Conservation (phyloP, 73 alveolate genomes). For the Paraurostyla sp. region DNA sequence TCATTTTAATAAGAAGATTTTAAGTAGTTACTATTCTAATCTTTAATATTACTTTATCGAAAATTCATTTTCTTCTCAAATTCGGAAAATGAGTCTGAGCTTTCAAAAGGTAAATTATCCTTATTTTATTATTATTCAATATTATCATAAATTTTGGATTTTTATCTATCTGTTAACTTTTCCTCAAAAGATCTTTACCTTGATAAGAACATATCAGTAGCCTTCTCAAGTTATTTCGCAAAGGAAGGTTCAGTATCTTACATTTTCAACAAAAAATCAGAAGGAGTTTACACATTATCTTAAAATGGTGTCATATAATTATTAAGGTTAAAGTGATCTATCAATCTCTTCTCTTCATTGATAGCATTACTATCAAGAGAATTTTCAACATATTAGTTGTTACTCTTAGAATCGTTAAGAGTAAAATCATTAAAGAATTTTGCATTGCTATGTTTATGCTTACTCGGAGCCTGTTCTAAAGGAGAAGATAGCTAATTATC, state of each 20-base stretch:
- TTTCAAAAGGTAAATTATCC: neutral
- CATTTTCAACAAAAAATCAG: conserved; percentile 9
- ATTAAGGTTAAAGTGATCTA: neutral
- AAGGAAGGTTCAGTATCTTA: conserved; percentile 45
- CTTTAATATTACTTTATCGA: no score
- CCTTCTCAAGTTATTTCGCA: neutral
- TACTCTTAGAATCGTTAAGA: neutral
- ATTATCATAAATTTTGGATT: neutral
- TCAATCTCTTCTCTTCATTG: neutral
- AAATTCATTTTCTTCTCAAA: neutral
- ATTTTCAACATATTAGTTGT: no score
- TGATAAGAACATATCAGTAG: neutral
- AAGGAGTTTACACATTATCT: conserved; percentile 17
- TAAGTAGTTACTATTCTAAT: no score
- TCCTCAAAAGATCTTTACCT: conserved; percentile 33
- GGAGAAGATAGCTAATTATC: conserved; percentile 8
- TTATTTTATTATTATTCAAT: neutral
- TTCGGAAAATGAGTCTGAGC: neutral
- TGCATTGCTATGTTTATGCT: neutral
- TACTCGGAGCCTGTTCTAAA: conserved; percentile 27
- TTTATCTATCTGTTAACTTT: conserved; percentile 6
- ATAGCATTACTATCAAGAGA: neutral
- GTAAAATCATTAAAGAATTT: neutral
- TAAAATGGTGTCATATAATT: conserved; percentile 14
- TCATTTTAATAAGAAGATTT: neutral